Base-by-base conservation (phyloP, 2,329 filamentous ascomycete species). In the Aplosporella prunicola region DNA sequence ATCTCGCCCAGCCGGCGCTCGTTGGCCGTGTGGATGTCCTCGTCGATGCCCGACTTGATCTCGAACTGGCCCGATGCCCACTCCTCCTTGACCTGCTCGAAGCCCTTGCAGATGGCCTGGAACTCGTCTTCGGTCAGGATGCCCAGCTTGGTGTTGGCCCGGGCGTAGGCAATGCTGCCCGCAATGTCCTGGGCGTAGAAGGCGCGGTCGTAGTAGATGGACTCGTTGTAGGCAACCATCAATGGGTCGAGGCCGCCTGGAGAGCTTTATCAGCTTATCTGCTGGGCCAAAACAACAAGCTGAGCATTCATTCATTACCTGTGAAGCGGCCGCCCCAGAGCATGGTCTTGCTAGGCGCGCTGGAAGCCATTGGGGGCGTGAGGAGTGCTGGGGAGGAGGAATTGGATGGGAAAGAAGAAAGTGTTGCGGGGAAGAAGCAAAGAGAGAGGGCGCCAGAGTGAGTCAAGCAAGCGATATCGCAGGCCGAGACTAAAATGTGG, bases 221-320 rank as follows among this genome's bases (percentile, higher is more conserved):
- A 81, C 51, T 80, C 78, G 59, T 93, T 93, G 69, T 89, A 93
- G 47, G 81, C 71, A 43, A 78, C 72, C 85, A 93, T 93, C 35
- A 93, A 72, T 37, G 85, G 83, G 62, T 93, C 84, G 48, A 89
- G 76, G 49, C 75, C 81, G 67, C 84, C 82, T 82, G 50, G 7
- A 23, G n/a, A 15, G 34, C 32, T 23, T 28, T 16, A 20, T 35
- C 13, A 38, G 18, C 23, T 22, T 15, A 13, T 17, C 23, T 24
- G 36, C 10, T 33, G 3, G 16, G 20, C 17, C 20, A 13, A n/a
- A 14, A n/a, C n/a, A n/a, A n/a, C n/a, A n/a, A n/a, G n/a, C n/a
- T n/a, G n/a, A n/a, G n/a, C n/a, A n/a, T n/a, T n/a, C n/a, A n/a
- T n/a, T n/a, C 17, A 39, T 37, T 49, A 72, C 70, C 72, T 45